Base-by-base conservation (phyloP, 139 green algal genomes). In the Medakamo hakoo region DNA sequence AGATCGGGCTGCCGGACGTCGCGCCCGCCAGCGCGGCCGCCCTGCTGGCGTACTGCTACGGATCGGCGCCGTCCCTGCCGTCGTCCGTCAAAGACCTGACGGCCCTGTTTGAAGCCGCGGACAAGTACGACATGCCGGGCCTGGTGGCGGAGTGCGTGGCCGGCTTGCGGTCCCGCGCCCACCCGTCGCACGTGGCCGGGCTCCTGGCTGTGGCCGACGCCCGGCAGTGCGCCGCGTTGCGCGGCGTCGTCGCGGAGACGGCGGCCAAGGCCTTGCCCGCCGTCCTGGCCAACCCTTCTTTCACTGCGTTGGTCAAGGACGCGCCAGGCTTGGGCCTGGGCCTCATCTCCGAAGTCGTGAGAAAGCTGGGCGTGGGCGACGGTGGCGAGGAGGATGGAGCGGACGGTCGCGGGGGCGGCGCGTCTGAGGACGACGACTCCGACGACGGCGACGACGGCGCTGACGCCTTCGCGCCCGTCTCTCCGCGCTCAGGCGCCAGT, bases 71-170 rank as follows among this genome's bases (percentile, higher is more conserved):
- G 9, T 52, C 40, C 40, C 40, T 59, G 4, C 55, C 55, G 55
- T 59, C 55, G 4, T 56, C 18, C 48, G 19, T 16, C 48, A 56
- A 19, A 56, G 48, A 16, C 48, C 22, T 59, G 55, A 9, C 74
- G 4, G 72, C 71, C 55, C 63, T 78, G 27, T 74, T 78, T 57
- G 68, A 72, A 28, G 68, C 68, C 22, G 64, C 64, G 20, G 72
- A 78, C 64, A 78, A 78, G 63, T 78, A 78, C 29, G 69, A 73
- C 48, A 31, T 74, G 3, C 24, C 49, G 3, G 72, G 68, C 23
- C 72, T 78, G 32, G 60, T 74, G 49, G 28, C 62, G 30, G 72
- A 78, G 63, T 74, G 68, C 56, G 58, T 78, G 22, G 40, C 40
- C 40, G 40, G 40, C 9, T 9, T 16, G 40, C 9, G 9, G 9